Evolutionary conservation across 164 flowering plant genomes (phyloP).

Genomic region (Tetrastigma voinierianum): DNA sequence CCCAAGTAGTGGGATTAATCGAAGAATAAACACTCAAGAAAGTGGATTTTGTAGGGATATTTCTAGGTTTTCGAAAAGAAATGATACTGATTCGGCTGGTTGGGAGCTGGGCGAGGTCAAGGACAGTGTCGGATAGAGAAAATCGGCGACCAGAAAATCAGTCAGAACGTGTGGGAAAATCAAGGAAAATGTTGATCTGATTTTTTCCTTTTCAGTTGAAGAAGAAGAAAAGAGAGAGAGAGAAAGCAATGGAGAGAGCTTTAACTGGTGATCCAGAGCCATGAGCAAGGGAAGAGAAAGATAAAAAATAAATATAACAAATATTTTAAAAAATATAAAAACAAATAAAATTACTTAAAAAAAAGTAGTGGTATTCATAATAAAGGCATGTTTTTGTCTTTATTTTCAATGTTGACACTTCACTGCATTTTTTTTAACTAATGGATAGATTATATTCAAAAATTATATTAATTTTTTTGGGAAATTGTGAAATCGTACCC

Average conservation of each 20-base stretch:
- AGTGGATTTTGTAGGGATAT: neutral
- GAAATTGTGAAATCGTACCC: no score
- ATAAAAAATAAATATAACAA: neutral
- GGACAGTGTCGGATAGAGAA: conserved; percentile 9
- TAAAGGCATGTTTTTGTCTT: no score
- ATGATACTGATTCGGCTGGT: conserved; percentile 14
- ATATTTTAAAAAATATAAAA: no score
- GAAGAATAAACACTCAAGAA: neutral
- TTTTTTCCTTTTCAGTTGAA: conserved; percentile 28
- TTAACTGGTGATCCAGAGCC: conserved; percentile 11
- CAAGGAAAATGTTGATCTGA: conserved; percentile 23
- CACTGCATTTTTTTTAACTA: no score
- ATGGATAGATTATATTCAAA: no score
- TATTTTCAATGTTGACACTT: no score
- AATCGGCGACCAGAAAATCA: conserved; percentile 11
- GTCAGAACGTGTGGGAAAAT: conserved; percentile 17
- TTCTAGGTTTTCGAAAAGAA: conserved; percentile 2
- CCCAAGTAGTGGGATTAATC: neutral
- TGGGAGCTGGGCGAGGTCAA: conserved; percentile 14
- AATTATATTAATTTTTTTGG: no score
- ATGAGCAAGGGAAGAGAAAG: neutral
- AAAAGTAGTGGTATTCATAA: no score
- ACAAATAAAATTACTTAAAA: no score
- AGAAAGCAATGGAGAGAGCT: neutral
- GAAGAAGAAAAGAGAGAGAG: conserved; percentile 23